A percentile compares a stretch with the other conserved stretches of the same genome.
Conservation (phyloP, 2,329 filamentous ascomycete species). For the Pseudocercospora vitis region DNA sequence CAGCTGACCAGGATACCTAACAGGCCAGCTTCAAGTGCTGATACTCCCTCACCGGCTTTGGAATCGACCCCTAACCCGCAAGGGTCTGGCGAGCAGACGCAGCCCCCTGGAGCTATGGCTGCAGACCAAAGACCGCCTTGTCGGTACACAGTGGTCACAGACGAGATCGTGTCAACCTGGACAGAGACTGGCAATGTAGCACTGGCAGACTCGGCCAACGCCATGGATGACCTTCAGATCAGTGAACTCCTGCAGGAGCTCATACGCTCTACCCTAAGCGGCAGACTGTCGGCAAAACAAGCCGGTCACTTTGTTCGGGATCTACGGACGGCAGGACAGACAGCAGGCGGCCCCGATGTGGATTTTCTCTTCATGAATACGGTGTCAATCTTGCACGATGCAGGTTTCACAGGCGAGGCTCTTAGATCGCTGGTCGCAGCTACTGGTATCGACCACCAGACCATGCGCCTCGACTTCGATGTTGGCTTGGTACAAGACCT, state of each 20-base stretch:
- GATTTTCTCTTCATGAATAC: slow-evolving; percentile 76
- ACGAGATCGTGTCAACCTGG: slow-evolving; percentile 69
- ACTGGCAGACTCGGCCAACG: slow-evolving; percentile 64
- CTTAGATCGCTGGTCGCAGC: slow-evolving; percentile 70
- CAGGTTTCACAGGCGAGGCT: slow-evolving; percentile 58
- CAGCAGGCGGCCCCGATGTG: slow-evolving; percentile 46
- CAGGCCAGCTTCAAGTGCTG: slow-evolving; percentile 19
- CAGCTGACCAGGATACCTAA: slow-evolving; percentile 20
- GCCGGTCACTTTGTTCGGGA: slow-evolving; percentile 72
- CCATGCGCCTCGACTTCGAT: slow-evolving; percentile 84
- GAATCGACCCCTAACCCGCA: slow-evolving; percentile 17
- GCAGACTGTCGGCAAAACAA: slow-evolving; percentile 64
- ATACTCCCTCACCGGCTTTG: slow-evolving; percentile 14
- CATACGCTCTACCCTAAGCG: slow-evolving; percentile 70
- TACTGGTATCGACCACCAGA: slow-evolving; percentile 64
- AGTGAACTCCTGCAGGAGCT: slow-evolving; percentile 82
- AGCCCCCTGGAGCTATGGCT: slow-evolving; percentile 12
- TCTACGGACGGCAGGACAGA: slow-evolving; percentile 62
- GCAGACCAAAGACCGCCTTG: slow-evolving; percentile 46
- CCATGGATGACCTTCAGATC: slow-evolving; percentile 67
- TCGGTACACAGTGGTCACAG: slow-evolving; percentile 74
- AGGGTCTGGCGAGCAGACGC: slow-evolving; percentile 13
- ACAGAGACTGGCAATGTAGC: slow-evolving; percentile 63
- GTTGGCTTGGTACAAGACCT: slow-evolving; percentile 71
- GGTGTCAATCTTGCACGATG: slow-evolving; percentile 74